phyloP scores from a whole-genome alignment of 805 yeast species.

The Sugiyamaella valdiviana region DNA sequence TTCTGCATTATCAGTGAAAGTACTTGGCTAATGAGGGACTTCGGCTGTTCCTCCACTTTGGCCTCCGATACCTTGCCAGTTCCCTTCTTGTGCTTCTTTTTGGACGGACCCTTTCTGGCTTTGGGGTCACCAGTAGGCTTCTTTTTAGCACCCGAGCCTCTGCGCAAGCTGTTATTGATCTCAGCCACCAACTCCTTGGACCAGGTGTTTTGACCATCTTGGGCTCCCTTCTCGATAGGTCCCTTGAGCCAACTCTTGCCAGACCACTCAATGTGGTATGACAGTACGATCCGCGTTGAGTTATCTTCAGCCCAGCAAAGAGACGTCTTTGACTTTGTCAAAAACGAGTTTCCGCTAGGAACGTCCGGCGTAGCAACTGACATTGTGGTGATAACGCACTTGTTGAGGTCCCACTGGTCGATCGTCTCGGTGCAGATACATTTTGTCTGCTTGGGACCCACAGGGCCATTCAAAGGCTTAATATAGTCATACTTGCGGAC shows the following conservation, averaged over 20 bases:
- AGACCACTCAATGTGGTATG: constrained; percentile 82
- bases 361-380: constrained; percentile 83
- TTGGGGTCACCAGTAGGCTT: constrained; percentile 5
- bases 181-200: constrained; percentile 42
- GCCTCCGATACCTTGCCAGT: constrained; percentile 14
- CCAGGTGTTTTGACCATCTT: constrained; percentile 68
- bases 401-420: constrained; percentile 47
- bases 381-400: constrained; percentile 54
- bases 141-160: not conserved
- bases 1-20: constrained; percentile 2
- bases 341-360: constrained; percentile 82
- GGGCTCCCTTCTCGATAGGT: constrained; percentile 79
- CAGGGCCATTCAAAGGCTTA: constrained; percentile 69
- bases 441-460: constrained; percentile 90
- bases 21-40: not conserved
- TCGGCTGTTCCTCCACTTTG: not conserved
- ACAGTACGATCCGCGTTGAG: constrained; percentile 51
- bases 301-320: constrained; percentile 69
- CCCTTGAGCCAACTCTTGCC: constrained; percentile 89
- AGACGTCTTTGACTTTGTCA: constrained; percentile 64
- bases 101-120: constrained; percentile 12
- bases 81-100: constrained; percentile 15
- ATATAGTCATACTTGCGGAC: constrained; percentile 51
- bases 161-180: constrained; percentile 6
- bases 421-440: constrained; percentile 64